These are phyloP conservation scores for Backusella tarrabulga DNA, from an alignment of 192 early-diverging fungal genomes.

Conservation along the genomic window DNA sequence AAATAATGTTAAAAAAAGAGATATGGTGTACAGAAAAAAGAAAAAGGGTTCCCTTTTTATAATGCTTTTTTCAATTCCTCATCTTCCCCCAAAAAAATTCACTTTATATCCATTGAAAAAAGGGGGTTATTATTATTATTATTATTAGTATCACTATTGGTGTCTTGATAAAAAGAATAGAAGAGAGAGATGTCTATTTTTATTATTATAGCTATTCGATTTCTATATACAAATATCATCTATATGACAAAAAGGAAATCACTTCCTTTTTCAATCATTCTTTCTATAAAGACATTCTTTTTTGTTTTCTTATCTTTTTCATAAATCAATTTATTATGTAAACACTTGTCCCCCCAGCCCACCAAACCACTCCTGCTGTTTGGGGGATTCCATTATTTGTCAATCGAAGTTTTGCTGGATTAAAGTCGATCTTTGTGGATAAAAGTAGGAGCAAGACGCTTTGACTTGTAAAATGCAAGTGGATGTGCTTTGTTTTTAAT, in stretches of 20 bases:
- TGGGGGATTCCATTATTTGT: background rate
- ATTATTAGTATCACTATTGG: too few species aligned
- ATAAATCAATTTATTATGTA: background rate
- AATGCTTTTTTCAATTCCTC: background rate
- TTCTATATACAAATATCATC: too few species aligned
- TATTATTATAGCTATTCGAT: background rate
- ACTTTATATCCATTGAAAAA: background rate
- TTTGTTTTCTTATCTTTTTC: background rate
- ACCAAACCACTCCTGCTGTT: background rate
- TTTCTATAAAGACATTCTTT: background rate
- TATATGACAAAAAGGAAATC: background rate
- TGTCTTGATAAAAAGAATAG: background rate
- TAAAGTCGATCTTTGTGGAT: background rate
- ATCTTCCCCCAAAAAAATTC: background rate
- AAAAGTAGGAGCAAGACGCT: constrained; percentile 4
- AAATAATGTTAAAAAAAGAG: background rate
- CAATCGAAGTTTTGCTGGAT: background rate
- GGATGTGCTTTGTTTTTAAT: background rate
- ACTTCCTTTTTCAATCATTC: background rate
- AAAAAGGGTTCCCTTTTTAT: constrained; percentile 6
- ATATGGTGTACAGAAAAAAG: background rate
- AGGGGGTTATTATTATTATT: background rate
- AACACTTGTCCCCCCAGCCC: background rate
- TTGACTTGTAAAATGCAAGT: background rate
- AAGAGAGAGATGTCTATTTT: background rate